Evolutionary conservation across 2,329 filamentous ascomycete genomes (phyloP).

Genomic region (Cyclaneusma minus): DNA sequence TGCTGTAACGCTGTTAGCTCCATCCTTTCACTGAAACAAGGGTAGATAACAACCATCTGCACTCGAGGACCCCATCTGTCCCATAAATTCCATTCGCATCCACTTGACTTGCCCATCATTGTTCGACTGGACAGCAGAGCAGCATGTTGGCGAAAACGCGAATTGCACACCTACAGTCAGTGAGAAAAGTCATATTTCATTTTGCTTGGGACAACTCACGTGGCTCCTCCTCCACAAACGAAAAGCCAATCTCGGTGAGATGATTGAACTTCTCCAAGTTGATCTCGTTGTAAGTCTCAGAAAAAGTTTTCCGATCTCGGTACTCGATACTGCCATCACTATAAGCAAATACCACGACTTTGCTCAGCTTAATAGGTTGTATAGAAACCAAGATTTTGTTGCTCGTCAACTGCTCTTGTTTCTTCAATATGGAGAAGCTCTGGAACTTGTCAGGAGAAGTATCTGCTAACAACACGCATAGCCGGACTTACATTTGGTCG

Average conservation of each 20-base stretch:
- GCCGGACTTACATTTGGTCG: conserved; percentile 11
- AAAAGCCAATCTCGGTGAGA: conserved; percentile 64
- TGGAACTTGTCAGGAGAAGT: neutral
- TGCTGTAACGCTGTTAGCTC: conserved; percentile 22
- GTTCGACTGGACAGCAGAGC: conserved; percentile 39
- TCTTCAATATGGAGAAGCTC: conserved; percentile 31
- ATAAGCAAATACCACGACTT: conserved; percentile 55
- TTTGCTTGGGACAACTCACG: conserved; percentile 28
- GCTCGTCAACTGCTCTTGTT: conserved; percentile 50
- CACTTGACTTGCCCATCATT: conserved; percentile 44
- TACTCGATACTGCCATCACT: conserved; percentile 73
- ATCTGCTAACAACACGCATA: neutral
- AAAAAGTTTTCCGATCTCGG: conserved; percentile 60
- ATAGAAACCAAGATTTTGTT: conserved; percentile 59
- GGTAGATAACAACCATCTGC: conserved; percentile 28
- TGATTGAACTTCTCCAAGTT: conserved; percentile 52
- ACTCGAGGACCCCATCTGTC: conserved; percentile 30
- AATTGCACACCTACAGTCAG: conserved; percentile 34
- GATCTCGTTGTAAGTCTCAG: conserved; percentile 46
- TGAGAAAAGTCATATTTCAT: conserved; percentile 1
- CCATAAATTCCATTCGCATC: conserved; percentile 36
- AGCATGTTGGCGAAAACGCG: conserved; percentile 44
- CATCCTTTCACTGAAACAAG: conserved; percentile 1
- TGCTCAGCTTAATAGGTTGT: conserved; percentile 53
- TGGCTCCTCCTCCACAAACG: conserved; percentile 48